phyloP scores from a whole-genome alignment of 768 basidiomycete genomes.

The Lepiota venenata region DNA sequence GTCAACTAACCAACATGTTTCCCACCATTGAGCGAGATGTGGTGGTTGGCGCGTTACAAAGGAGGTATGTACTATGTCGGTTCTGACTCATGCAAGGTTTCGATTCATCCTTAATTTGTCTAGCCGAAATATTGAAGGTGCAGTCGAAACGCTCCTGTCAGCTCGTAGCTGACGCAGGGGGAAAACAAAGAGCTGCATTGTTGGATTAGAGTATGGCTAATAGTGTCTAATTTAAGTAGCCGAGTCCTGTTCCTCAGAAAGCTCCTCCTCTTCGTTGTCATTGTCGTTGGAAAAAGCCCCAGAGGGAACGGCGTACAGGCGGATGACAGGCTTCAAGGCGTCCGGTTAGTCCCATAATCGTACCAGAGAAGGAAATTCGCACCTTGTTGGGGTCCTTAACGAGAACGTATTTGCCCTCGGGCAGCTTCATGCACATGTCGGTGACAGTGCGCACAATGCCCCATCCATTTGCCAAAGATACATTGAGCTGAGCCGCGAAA shows the following conservation, averaged over 20 bases:
- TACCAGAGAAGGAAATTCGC: constrained; percentile 20
- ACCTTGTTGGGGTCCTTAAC: constrained; percentile 99
- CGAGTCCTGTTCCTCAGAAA: constrained; percentile 22
- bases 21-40: constrained; percentile 73
- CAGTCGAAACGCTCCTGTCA: constrained; percentile 73
- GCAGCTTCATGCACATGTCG: constrained; percentile 94
- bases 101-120: constrained; percentile 9
- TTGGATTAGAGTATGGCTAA: not conserved
- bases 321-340: constrained; percentile 77
- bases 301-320: constrained; percentile 89
- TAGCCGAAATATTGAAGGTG: constrained; percentile 76
- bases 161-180: constrained; percentile 6
- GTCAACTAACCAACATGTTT: constrained; percentile 77
- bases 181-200: not conserved
- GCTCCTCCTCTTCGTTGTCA: constrained; percentile 54
- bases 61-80: constrained; percentile 54
- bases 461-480: constrained; percentile 96
- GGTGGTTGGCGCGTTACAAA: constrained; percentile 73
- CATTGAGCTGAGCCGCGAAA: constrained; percentile 93
- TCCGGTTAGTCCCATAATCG: constrained; percentile 12
- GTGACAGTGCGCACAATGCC: constrained; percentile 95
- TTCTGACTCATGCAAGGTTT: not conserved
- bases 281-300: constrained; percentile 84
- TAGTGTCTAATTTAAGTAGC: constrained; percentile 3
- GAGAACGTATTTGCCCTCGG: constrained; percentile 96